phyloP scores from a whole-genome alignment of 441 rosid genomes.

The Gossypium armourianum region DNA sequence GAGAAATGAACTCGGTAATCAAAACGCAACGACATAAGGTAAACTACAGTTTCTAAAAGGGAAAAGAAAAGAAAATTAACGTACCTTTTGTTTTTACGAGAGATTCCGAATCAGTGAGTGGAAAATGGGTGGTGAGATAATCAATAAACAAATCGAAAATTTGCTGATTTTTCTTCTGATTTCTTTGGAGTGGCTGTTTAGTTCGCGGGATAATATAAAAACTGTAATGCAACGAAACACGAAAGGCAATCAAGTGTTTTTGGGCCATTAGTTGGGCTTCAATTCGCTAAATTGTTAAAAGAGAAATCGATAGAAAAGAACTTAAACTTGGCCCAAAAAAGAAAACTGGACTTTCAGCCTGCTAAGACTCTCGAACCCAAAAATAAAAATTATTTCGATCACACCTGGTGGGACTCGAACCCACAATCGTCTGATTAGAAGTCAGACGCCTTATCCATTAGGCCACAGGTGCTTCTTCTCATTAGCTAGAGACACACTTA shows the following conservation, averaged over 20 bases:
- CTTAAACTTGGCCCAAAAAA: too few relatives aligned
- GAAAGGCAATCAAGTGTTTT: neutral
- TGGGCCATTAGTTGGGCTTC: neutral
- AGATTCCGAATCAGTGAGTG: neutral
- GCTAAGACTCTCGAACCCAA: too few relatives aligned
- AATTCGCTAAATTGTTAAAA: too few relatives aligned
- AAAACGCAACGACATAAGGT: neutral
- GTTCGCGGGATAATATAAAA: constrained; percentile 12
- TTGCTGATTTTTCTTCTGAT: neutral
- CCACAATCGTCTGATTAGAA: constrained; percentile 77
- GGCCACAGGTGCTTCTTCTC: constrained; percentile 34
- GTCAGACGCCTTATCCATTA: constrained; percentile 84
- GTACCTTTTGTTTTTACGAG: neutral
- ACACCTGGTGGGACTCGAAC: constrained; percentile 61
- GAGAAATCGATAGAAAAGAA: too few relatives aligned
- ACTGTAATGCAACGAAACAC: neutral
- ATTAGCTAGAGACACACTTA: too few relatives aligned
- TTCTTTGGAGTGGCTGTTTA: constrained; percentile 11
- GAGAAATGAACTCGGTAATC: neutral
- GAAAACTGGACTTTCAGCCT: too few relatives aligned
- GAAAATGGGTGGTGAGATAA: constrained; percentile 8
- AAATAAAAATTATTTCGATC: too few relatives aligned
- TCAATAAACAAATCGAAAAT: neutral
- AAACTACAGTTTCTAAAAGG: neutral
- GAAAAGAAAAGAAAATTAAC: neutral